Conservation (phyloP, 1,139 yeast species). For the Scheffersomyces quercinus region DNA sequence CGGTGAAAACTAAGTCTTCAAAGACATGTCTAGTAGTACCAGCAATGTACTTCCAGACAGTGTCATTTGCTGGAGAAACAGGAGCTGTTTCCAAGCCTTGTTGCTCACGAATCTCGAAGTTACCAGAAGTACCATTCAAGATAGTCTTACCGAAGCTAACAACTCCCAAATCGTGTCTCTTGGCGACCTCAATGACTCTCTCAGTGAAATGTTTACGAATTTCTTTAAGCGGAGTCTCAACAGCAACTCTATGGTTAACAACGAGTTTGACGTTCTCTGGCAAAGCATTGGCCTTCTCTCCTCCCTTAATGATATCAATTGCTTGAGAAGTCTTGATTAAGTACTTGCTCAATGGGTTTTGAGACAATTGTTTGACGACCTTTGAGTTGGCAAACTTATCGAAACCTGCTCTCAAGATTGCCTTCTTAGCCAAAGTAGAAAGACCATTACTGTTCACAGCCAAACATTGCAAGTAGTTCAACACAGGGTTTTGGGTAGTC, state of each 20-base stretch:
- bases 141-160: slow-evolving; percentile 19
- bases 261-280: slow-evolving; percentile 37
- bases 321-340: slow-evolving; percentile 36
- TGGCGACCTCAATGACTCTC: slow-evolving; percentile 27
- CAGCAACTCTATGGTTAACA: slow-evolving; percentile 34
- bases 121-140: slow-evolving; percentile 23
- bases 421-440: slow-evolving; percentile 15
- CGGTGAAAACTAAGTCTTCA: slow-evolving; percentile 41
- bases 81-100: slow-evolving; percentile 35
- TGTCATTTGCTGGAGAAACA: slow-evolving; percentile 35
- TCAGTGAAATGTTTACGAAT: slow-evolving; percentile 20
- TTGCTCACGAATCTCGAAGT: slow-evolving; percentile 20
- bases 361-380: slow-evolving; percentile 17
- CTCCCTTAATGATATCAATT: slow-evolving; percentile 33
- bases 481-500: slow-evolving; percentile 50
- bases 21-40: slow-evolving; percentile 45
- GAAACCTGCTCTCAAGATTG: slow-evolving; percentile 27
- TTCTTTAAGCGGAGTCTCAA: slow-evolving; percentile 26
- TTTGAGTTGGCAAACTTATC: slow-evolving; percentile 26
- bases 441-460: slow-evolving; percentile 35
- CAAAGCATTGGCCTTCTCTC: slow-evolving; percentile 37
- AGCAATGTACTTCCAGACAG: slow-evolving; percentile 42
- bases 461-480: slow-evolving; percentile 46
- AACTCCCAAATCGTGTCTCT: slow-evolving; percentile 18
- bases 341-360: slow-evolving; percentile 17